phyloP scores from a whole-genome alignment of 768 basidiomycete genomes.

The Russula sp. region DNA sequence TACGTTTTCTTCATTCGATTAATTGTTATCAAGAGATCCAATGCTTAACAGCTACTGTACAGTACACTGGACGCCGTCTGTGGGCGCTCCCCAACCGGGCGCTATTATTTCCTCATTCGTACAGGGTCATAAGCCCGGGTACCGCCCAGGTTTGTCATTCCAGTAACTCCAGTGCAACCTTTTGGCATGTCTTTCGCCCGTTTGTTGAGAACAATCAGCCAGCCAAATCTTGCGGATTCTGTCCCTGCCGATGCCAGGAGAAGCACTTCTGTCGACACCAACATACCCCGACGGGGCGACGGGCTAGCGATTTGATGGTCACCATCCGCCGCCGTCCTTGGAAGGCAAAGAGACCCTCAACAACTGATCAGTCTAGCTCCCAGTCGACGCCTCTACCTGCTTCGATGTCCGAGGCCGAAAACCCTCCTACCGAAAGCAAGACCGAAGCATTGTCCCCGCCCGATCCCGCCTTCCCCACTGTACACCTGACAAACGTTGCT shows the following conservation, averaged over 20 bases:
- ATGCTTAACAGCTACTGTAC: too few relatives aligned
- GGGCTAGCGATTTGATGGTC: neutral
- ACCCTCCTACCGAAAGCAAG: too few relatives aligned
- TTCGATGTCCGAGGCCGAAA: neutral
- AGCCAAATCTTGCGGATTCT: neutral
- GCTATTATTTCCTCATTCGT: neutral
- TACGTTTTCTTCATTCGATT: too few relatives aligned
- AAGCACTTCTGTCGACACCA: neutral
- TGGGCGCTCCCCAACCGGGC: too few relatives aligned
- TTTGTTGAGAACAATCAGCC: slow-evolving; percentile 12
- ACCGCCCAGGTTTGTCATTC: too few relatives aligned
- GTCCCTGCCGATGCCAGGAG: neutral
- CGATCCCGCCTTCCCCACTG: neutral
- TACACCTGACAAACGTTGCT: neutral
- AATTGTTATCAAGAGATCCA: too few relatives aligned
- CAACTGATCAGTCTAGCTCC: neutral
- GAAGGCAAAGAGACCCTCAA: slow-evolving; percentile 1
- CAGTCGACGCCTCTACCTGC: neutral
- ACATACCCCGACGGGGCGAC: neutral
- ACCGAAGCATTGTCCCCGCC: too few relatives aligned
- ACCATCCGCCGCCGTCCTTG: neutral
- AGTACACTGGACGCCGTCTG: too few relatives aligned
- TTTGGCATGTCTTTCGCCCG: slow-evolving; percentile 8
- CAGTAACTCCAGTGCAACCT: neutral
- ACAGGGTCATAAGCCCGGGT: neutral